phyloP scores from a whole-genome alignment of 1,284 basidiomycete genomes.

The Irpex sp. region DNA sequence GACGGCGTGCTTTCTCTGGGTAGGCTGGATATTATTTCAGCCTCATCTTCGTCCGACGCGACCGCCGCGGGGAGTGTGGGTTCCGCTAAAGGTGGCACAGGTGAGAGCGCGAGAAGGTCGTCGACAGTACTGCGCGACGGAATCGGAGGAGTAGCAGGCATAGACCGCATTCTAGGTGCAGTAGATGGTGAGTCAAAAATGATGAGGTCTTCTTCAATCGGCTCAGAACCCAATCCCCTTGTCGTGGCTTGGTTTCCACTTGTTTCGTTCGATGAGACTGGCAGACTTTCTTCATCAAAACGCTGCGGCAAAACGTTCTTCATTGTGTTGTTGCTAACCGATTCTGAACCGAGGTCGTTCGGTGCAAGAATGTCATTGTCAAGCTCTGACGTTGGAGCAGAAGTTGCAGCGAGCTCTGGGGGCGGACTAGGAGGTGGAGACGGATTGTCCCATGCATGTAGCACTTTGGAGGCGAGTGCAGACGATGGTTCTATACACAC shows the following conservation, averaged over 20 bases:
- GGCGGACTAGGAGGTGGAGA: constrained; percentile 59
- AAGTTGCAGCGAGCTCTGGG: neutral
- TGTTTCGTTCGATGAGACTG: neutral
- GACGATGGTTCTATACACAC: constrained; percentile 57
- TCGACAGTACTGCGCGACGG: constrained; percentile 30
- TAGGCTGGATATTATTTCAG: neutral
- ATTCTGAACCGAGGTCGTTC: neutral
- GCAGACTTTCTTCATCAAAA: constrained; percentile 1
- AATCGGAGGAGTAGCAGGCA: constrained; percentile 2
- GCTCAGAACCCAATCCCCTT: neutral
- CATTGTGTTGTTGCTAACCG: neutral
- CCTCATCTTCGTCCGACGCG: neutral
- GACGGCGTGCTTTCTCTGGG: constrained; percentile 9
- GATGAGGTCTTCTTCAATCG: constrained; percentile 31
- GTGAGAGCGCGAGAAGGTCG: constrained; percentile 36
- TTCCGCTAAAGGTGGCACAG: constrained; percentile 16
- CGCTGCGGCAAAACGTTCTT: neutral
- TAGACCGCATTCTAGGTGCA: constrained; percentile 4
- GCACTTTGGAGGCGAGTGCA: constrained; percentile 56
- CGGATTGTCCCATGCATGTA: constrained; percentile 68
- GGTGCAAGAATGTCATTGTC: neutral
- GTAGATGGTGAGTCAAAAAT: constrained; percentile 35
- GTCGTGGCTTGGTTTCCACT: constrained; percentile 3
- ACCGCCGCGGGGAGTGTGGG: neutral
- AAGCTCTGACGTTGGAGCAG: neutral